phyloP scores from a whole-genome alignment of 2,329 filamentous ascomycete genomes.

The Botrytis medusae region DNA sequence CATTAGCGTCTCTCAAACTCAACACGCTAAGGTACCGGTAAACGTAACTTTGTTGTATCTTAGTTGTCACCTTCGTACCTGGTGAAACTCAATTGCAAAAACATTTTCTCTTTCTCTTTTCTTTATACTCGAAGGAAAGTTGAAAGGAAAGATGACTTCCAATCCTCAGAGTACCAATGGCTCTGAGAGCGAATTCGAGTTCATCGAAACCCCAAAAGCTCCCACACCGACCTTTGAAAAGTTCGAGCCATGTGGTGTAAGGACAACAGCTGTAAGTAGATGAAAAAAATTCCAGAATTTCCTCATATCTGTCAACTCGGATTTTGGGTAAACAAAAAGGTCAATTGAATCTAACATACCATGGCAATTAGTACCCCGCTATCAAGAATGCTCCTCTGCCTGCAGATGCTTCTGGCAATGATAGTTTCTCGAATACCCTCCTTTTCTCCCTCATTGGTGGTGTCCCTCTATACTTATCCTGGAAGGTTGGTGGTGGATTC shows the following conservation, averaged over 20 bases:
- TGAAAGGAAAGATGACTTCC: conserved; percentile 46
- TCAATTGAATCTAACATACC: conserved; percentile 37
- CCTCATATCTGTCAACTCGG: conserved; percentile 12
- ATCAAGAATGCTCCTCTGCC: conserved; percentile 96
- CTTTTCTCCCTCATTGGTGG: conserved; percentile 68
- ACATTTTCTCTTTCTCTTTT: conserved; percentile 21
- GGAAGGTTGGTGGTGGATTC: conserved; percentile 79
- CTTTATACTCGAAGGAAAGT: conserved; percentile 23
- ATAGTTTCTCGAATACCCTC: conserved; percentile 81
- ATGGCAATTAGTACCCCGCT: conserved; percentile 64
- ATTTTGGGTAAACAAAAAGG: conserved; percentile 9
- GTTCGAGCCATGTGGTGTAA: conserved; percentile 55
- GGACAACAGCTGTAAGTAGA: conserved; percentile 52
- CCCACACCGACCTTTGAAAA: conserved; percentile 51
- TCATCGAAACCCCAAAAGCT: conserved; percentile 58
- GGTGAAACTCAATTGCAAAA: conserved; percentile 11
- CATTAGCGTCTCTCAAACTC: conserved; percentile 6
- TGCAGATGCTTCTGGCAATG: conserved; percentile 79
- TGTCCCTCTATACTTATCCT: conserved; percentile 77
- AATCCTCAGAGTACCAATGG: conserved; percentile 50
- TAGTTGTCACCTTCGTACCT: conserved; percentile 9
- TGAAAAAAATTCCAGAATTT: conserved; percentile 15
- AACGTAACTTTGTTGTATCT: conserved; percentile 8
- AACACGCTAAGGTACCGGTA: neutral
- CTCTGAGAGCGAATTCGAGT: conserved; percentile 61